These are phyloP conservation scores for Ogataea nitratoaversa DNA, from an alignment of 805 yeast genomes.

Conservation along the genomic window DNA sequence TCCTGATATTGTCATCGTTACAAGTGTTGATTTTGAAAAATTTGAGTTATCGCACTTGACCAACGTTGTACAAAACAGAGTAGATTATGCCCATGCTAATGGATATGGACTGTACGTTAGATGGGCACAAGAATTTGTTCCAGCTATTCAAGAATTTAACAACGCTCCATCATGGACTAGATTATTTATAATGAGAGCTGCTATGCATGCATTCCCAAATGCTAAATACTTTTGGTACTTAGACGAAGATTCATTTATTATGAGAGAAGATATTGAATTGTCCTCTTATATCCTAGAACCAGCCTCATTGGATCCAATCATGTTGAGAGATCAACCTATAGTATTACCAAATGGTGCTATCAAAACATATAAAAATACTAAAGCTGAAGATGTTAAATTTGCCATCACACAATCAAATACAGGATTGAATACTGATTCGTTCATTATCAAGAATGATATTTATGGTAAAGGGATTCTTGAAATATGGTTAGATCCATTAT, in stretches of 20 bases:
- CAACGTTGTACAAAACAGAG: slow-evolving; percentile 76
- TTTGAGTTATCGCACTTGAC: slow-evolving; percentile 57
- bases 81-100: slow-evolving; percentile 80
- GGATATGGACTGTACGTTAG: slow-evolving; percentile 80
- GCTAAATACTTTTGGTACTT: slow-evolving; percentile 90
- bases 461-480: slow-evolving; percentile 70
- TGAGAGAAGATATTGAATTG: slow-evolving; percentile 63
- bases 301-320: slow-evolving; percentile 55
- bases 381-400: slow-evolving; percentile 51
- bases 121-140: slow-evolving; percentile 80
- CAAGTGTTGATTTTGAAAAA: slow-evolving; percentile 71
- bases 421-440: slow-evolving; percentile 64
- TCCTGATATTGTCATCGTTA: slow-evolving; percentile 73
- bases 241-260: slow-evolving; percentile 72
- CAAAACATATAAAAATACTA: slow-evolving; percentile 60
- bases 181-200: slow-evolving; percentile 66
- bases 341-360: slow-evolving; percentile 65
- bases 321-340: slow-evolving; percentile 68
- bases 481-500: slow-evolving; percentile 71
- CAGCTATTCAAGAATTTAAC: slow-evolving; percentile 46
- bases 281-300: slow-evolving; percentile 55
- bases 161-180: slow-evolving; percentile 59
- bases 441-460: slow-evolving; percentile 63
- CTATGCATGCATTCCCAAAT: slow-evolving; percentile 89
- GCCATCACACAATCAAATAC: slow-evolving; percentile 66